Evolutionary conservation across 371 early-diverging fungal species (phyloP).

Genomic region (Mucor mucedo): DNA sequence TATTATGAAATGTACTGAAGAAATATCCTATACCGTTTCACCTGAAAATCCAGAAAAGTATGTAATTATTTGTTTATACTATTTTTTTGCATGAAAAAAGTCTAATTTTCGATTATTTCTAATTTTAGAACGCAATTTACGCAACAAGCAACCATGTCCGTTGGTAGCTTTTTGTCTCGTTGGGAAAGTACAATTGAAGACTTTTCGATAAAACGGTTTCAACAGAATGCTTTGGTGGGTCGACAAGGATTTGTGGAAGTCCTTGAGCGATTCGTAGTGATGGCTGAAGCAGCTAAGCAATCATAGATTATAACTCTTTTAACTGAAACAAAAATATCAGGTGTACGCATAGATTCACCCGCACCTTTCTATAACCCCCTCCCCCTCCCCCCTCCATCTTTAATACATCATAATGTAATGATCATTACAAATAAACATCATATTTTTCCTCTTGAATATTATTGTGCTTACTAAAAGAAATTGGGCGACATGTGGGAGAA

Average conservation of each 20-base stretch:
- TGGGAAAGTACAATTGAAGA: conserved; percentile 87
- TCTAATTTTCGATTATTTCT: too few relatives aligned
- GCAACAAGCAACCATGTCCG: conserved; percentile 83
- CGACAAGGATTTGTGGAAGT: conserved; percentile 77
- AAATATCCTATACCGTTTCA: conserved; percentile 74
- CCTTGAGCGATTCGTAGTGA: conserved; percentile 59
- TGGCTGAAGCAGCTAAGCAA: conserved; percentile 41
- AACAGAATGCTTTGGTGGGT: conserved; percentile 85
- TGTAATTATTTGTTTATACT: neutral
- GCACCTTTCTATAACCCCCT: too few relatives aligned
- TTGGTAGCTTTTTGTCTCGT: conserved; percentile 74
- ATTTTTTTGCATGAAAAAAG: neutral
- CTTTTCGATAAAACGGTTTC: conserved; percentile 83
- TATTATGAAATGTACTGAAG: conserved; percentile 85
- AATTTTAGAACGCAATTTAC: conserved; percentile 67
- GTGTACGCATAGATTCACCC: too few relatives aligned
- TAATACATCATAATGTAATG: too few relatives aligned
- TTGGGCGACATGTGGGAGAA: too few relatives aligned
- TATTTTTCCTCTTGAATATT: too few relatives aligned
- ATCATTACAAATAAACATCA: too few relatives aligned
- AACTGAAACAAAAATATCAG: too few relatives aligned
- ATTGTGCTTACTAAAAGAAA: too few relatives aligned
- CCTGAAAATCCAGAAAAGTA: conserved; percentile 52
- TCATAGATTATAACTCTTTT: neutral
- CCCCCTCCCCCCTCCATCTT: too few relatives aligned